Conservation (phyloP, 495 filamentous ascomycete genomes). For the Corynascus novoguineensis region DNA sequence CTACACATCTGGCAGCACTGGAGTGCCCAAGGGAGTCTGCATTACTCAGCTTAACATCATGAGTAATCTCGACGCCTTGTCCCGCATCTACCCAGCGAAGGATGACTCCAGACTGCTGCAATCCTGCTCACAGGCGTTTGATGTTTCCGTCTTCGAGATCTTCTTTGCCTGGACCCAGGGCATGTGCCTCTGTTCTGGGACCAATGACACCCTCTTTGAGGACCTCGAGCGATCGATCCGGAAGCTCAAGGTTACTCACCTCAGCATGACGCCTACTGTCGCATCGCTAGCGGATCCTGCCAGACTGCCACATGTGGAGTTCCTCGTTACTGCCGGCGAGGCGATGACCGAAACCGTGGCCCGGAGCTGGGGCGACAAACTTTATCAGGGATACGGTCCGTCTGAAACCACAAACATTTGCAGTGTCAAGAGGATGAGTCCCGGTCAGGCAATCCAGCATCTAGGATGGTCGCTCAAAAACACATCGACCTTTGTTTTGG, state of each 20-base stretch:
- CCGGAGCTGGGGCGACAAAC: conserved; percentile 56
- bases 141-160: conserved; percentile 75
- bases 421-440: conserved; percentile 52
- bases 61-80: conserved; percentile 59
- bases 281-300: conserved; percentile 58
- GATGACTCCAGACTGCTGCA: conserved; percentile 55
- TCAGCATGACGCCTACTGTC: conserved; percentile 73
- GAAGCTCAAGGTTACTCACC: conserved; percentile 58
- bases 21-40: conserved; percentile 63
- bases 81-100: conserved; percentile 51
- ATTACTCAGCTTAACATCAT: conserved; percentile 63
- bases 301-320: conserved; percentile 58
- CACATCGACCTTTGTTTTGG: conserved; percentile 64
- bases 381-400: conserved; percentile 70
- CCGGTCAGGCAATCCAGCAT: conserved; percentile 46
- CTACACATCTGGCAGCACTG: conserved; percentile 63
- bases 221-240: conserved; percentile 58
- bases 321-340: conserved; percentile 68
- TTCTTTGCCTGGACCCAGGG: conserved; percentile 71
- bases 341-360: conserved; percentile 61
- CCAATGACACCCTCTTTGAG: conserved; percentile 58
- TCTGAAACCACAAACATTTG: conserved; percentile 72
- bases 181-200: conserved; percentile 65
- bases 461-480: conserved; percentile 63
- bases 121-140: conserved; percentile 67